These are phyloP conservation scores for Acer negundo DNA, from an alignment of 345 rosid species.

Conservation along the genomic window DNA sequence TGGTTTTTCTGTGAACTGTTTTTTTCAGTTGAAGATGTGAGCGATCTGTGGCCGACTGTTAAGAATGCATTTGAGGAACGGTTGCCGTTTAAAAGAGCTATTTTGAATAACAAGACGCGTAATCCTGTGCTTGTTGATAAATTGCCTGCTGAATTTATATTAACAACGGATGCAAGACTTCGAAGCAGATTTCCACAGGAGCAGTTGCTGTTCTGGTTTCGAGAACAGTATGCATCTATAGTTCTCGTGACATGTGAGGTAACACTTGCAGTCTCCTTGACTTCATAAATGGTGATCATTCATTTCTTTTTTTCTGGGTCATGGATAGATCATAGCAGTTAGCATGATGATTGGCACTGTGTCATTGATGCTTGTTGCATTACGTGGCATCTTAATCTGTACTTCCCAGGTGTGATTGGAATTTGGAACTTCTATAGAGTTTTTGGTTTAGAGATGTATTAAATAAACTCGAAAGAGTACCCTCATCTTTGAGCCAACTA, in stretches of 20 bases:
- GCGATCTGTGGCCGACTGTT: constrained; percentile 88
- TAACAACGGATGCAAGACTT: constrained; percentile 88
- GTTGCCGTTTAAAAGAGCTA: constrained; percentile 69
- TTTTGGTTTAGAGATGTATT: background rate
- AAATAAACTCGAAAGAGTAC: background rate
- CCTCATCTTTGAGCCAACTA: background rate
- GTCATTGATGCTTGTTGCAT: background rate
- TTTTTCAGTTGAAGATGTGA: constrained; percentile 86
- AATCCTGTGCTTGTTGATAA: constrained; percentile 80
- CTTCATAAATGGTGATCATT: background rate
- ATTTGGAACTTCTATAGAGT: too few relatives aligned
- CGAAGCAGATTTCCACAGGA: constrained; percentile 94
- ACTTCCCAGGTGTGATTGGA: background rate
- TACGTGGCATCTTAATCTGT: background rate
- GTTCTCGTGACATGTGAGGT: constrained; percentile 98
- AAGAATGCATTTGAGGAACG: constrained; percentile 69
- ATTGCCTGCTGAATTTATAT: constrained; percentile 74
- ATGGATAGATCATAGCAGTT: background rate
- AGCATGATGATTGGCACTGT: background rate
- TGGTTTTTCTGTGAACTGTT: constrained; percentile 1
- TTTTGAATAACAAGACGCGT: constrained; percentile 85
- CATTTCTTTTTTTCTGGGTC: constrained; percentile 10
- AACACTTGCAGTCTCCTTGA: constrained; percentile 11
- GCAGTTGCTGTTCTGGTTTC: constrained; percentile 80
- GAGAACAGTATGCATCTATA: constrained; percentile 90